A percentile compares a stretch with the other conserved stretches of the same genome.
Evolutionary conservation across 2,329 filamentous ascomycete species (phyloP).

Genomic region (Ambrosiella cleistominuta): DNA sequence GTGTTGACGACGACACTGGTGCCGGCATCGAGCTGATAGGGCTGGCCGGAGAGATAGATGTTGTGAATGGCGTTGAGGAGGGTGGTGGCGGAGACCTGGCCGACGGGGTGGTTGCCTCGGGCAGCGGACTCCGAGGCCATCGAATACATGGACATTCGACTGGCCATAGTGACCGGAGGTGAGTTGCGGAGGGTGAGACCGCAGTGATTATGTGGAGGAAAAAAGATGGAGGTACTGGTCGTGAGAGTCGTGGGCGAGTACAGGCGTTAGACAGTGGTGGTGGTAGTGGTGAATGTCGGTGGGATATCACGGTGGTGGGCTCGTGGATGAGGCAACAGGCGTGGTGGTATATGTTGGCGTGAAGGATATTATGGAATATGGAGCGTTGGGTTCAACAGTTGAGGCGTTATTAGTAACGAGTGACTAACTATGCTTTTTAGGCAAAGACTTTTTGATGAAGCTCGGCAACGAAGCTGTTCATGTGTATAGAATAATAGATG

Average conservation of each 20-base stretch:
- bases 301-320: not conserved
- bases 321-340: not conserved
- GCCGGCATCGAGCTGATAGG: constrained; percentile 76
- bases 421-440: not conserved
- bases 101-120: constrained; percentile 33
- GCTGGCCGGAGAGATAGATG: constrained; percentile 62
- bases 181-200: not conserved
- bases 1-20: constrained; percentile 91
- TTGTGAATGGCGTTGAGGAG: constrained; percentile 84
- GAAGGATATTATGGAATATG: not conserved
- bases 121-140: constrained; percentile 44
- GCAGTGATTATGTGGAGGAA: not conserved
- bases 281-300: not conserved
- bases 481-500: not conserved
- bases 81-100: constrained; percentile 79
- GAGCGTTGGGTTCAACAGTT: not conserved
- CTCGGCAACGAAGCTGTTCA: not conserved
- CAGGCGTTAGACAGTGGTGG: not conserved
- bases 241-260: not conserved
- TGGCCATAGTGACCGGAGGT: constrained; percentile 30
- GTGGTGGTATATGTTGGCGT: not conserved
- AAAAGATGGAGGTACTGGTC: not conserved
- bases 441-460: not conserved
- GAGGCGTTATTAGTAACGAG: not conserved
- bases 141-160: constrained; percentile 53